Conservation (phyloP, 768 basidiomycete species). For the Mycena metata region DNA sequence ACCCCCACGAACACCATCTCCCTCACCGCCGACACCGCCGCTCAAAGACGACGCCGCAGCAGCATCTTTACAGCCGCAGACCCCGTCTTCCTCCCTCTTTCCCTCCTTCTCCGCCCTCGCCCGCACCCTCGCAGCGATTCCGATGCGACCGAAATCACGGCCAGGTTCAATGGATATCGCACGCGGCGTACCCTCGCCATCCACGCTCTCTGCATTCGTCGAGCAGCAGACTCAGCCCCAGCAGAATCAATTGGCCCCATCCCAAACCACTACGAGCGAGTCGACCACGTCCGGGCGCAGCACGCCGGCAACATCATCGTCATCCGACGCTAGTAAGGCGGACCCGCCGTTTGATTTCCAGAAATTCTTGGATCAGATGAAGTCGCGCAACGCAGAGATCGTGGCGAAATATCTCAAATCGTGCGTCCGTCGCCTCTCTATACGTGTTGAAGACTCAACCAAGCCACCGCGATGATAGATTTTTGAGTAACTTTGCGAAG, state of each 20-base stretch:
- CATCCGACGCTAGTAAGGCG: constrained; percentile 48
- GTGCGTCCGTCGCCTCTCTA: constrained; percentile 68
- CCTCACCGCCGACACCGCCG: constrained; percentile 52
- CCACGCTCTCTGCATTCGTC: constrained; percentile 68
- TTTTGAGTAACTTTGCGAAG: constrained; percentile 93
- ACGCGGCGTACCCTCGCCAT: constrained; percentile 67
- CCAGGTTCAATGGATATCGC: constrained; percentile 75
- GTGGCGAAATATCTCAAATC: constrained; percentile 96
- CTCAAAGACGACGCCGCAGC: constrained; percentile 47
- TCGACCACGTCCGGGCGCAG: constrained; percentile 28
- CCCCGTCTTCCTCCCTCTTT: constrained; percentile 61
- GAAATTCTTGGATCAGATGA: constrained; percentile 95
- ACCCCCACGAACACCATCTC: constrained; percentile 55
- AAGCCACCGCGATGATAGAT: constrained; percentile 67
- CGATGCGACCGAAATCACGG: constrained; percentile 63
- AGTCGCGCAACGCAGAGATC: constrained; percentile 87
- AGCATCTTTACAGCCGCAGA: constrained; percentile 43
- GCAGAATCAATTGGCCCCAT: constrained; percentile 25
- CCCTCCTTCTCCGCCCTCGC: constrained; percentile 78
- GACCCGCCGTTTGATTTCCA: constrained; percentile 89
- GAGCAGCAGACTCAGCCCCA: constrained; percentile 57
- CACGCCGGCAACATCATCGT: constrained; percentile 34
- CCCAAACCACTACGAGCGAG: constrained; percentile 41
- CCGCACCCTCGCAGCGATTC: constrained; percentile 72
- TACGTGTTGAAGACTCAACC: constrained; percentile 1